Evolutionary conservation across 805 yeast species (phyloP).

Genomic region (Barnettozyma californica): DNA sequence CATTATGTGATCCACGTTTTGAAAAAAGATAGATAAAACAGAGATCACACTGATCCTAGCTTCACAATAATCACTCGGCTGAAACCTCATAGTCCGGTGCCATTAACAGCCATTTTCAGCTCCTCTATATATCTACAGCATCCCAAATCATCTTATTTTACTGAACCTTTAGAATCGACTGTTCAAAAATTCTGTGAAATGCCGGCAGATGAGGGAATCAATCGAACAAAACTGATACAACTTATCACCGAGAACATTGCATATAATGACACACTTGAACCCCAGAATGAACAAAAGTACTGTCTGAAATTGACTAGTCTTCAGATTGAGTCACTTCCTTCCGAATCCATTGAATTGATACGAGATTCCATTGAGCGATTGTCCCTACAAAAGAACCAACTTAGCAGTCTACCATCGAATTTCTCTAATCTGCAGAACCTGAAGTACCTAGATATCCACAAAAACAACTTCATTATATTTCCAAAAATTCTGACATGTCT

Average conservation of each 20-base stretch:
- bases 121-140: too few species aligned
- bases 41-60: neutral
- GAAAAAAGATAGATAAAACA: neutral
- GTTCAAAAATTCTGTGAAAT: conserved; percentile 16
- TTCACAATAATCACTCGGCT: neutral
- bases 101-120: neutral
- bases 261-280: conserved; percentile 10
- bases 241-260: conserved; percentile 22
- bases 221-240: conserved; percentile 20
- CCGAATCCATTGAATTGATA: conserved; percentile 33
- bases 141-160: neutral
- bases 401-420: conserved; percentile 42
- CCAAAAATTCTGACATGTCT: conserved; percentile 41
- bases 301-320: conserved; percentile 36
- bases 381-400: conserved; percentile 47
- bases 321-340: conserved; percentile 34
- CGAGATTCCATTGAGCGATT: conserved; percentile 40
- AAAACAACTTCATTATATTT: conserved; percentile 48
- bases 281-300: conserved; percentile 16
- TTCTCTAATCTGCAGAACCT: conserved; percentile 41
- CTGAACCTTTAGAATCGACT: too few species aligned
- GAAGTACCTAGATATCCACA: conserved; percentile 61
- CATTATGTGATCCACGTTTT: neutral
- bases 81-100: neutral
- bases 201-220: conserved; percentile 18